Conservation (phyloP, 169 alveolate species). For the Pseudocohnilembus persalinus region DNA sequence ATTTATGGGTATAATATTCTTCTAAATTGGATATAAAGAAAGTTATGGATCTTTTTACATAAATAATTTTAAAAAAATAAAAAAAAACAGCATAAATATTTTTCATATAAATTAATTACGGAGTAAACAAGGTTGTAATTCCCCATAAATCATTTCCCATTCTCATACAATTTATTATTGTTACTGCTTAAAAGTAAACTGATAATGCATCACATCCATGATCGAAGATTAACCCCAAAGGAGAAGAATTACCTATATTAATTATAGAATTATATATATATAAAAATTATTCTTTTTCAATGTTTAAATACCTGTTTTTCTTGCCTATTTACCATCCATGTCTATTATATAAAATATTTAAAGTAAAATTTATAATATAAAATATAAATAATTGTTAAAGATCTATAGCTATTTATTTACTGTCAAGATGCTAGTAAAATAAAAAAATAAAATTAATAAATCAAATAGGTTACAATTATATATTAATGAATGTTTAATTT, state of each 20-base stretch:
- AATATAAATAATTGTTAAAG: background rate
- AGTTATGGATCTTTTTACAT: background rate
- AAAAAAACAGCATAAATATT: no score
- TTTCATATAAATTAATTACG: background rate
- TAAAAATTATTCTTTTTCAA: background rate
- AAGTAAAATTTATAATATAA: background rate
- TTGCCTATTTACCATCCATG: constrained; percentile 22
- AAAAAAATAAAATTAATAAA: no score
- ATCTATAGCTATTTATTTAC: background rate
- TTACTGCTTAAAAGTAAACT: constrained; percentile 3
- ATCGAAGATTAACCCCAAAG: constrained; percentile 25
- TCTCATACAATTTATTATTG: constrained; percentile 6
- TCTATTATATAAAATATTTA: constrained; percentile 1
- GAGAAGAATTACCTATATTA: constrained; percentile 11
- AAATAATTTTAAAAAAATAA: no score
- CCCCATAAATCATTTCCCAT: constrained; percentile 2
- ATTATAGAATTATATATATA: background rate
- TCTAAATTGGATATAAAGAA: background rate
- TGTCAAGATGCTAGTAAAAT: background rate
- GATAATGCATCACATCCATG: constrained; percentile 21
- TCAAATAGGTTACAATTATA: background rate
- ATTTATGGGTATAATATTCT: constrained; percentile 43
- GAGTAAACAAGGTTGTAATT: background rate
- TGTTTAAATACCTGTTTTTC: constrained; percentile 13
- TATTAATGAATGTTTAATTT: background rate